Conservation (phyloP, 2,329 filamentous ascomycete genomes). For the Diaporthe ampelina region DNA sequence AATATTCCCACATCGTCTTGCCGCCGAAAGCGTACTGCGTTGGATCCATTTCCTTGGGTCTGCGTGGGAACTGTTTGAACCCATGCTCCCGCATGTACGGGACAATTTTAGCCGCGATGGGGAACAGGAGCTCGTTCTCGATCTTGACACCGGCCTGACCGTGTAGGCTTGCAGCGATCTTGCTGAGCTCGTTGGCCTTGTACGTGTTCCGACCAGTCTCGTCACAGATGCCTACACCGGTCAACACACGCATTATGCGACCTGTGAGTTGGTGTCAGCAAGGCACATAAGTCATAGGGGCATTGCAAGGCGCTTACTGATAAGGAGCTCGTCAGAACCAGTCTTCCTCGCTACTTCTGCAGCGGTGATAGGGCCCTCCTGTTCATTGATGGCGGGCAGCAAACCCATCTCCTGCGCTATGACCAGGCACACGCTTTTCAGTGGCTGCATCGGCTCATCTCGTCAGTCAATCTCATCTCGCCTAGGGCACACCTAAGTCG, state of each 20-base stretch:
- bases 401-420: constrained; percentile 7
- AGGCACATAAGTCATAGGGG: neutral
- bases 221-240: constrained; percentile 8
- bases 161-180: constrained; percentile 3
- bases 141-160: constrained; percentile 18
- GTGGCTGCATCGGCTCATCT: neutral
- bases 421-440: constrained; percentile 15
- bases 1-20: constrained; percentile 13
- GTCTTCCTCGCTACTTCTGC: neutral
- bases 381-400: neutral
- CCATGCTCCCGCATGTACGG: constrained; percentile 8
- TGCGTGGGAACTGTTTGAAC: constrained; percentile 4
- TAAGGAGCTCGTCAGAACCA: neutral
- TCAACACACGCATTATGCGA: constrained; percentile 9
- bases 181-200: constrained; percentile 9
- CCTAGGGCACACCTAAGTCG: neutral
- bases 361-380: neutral
- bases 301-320: neutral
- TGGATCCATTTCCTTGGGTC: constrained; percentile 1
- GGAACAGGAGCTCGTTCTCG: constrained; percentile 15
- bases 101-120: neutral
- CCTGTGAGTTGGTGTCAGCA: neutral
- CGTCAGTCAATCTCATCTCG: neutral
- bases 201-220: constrained; percentile 7
- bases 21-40: constrained; percentile 4